phyloP scores from a whole-genome alignment of 768 basidiomycete species.

The Cystofilobasidium macerans region DNA sequence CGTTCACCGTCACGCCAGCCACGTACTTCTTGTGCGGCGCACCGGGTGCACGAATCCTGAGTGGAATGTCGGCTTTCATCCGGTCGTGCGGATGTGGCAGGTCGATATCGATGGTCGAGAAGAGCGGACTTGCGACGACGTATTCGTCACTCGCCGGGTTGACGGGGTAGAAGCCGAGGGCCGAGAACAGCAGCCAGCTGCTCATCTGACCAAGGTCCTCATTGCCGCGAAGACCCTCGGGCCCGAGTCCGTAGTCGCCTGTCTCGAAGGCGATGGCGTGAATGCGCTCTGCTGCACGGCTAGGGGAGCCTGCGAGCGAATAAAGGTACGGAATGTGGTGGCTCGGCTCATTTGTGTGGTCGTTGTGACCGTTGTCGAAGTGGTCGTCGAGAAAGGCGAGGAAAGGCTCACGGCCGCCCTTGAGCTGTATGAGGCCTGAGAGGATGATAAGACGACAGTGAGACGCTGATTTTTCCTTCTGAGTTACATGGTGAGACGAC shows the following conservation, averaged over 20 bases:
- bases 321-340: slow-evolving; percentile 81
- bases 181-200: slow-evolving; percentile 74
- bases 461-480: no score
- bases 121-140: slow-evolving; percentile 57
- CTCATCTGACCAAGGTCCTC: slow-evolving; percentile 88
- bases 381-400: slow-evolving; percentile 44
- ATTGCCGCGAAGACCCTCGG: slow-evolving; percentile 53
- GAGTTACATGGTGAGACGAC: not conserved
- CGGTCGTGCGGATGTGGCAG: slow-evolving; percentile 41
- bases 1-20: slow-evolving; percentile 51
- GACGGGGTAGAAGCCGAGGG: slow-evolving; percentile 74
- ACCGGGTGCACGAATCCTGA: slow-evolving; percentile 50
- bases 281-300: slow-evolving; percentile 45
- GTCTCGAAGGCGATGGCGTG: slow-evolving; percentile 36
- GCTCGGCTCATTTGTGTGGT: slow-evolving; percentile 77
- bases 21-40: slow-evolving; percentile 55
- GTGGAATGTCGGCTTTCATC: slow-evolving; percentile 29
- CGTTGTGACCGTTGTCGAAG: slow-evolving; percentile 53
- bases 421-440: slow-evolving; percentile 47
- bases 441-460: not conserved
- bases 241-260: slow-evolving; percentile 19
- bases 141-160: slow-evolving; percentile 68
- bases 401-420: slow-evolving; percentile 58
- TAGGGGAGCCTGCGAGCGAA: slow-evolving; percentile 57
- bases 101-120: slow-evolving; percentile 48